phyloP scores from a whole-genome alignment of 306 rosid genomes.

The Dicorynia guianensis region DNA sequence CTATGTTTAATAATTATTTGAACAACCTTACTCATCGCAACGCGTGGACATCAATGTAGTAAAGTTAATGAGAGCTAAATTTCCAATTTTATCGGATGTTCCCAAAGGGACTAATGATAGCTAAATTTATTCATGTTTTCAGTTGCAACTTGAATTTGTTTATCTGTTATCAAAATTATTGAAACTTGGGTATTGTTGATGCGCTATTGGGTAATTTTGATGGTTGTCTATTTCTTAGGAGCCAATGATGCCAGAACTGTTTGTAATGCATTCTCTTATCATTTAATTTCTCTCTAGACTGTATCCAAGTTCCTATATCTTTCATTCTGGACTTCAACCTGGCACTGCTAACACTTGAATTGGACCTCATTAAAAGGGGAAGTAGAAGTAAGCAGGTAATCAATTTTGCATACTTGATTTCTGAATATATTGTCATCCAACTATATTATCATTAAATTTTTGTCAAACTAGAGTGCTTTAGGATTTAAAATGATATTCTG shows the following conservation, averaged over 20 bases:
- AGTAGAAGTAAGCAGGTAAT: slow-evolving; percentile 80
- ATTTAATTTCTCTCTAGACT: not conserved
- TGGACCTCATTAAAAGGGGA: slow-evolving; percentile 87
- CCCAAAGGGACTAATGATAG: too few relatives aligned
- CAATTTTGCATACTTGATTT: slow-evolving; percentile 7
- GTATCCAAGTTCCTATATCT: not conserved
- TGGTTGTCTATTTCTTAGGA: not conserved
- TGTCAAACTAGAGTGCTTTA: slow-evolving; percentile 18
- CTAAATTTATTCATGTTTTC: slow-evolving; percentile 20
- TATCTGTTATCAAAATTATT: slow-evolving; percentile 10
- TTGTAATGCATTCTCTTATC: slow-evolving; percentile 33
- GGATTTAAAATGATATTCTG: slow-evolving; percentile 17
- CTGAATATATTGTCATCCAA: not conserved
- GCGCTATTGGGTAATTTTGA: slow-evolving; percentile 20
- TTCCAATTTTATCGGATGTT: too few relatives aligned
- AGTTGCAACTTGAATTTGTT: slow-evolving; percentile 30
- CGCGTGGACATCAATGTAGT: too few relatives aligned
- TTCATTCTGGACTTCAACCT: slow-evolving; percentile 54
- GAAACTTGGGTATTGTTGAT: slow-evolving; percentile 1
- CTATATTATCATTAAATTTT: slow-evolving; percentile 20
- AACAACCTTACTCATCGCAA: too few relatives aligned
- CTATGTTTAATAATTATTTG: too few relatives aligned
- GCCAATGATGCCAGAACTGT: not conserved
- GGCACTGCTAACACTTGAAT: slow-evolving; percentile 79
- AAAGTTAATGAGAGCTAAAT: not conserved